Conservation (phyloP, 129 eudicot species). For the Flaveria ramosissima region DNA sequence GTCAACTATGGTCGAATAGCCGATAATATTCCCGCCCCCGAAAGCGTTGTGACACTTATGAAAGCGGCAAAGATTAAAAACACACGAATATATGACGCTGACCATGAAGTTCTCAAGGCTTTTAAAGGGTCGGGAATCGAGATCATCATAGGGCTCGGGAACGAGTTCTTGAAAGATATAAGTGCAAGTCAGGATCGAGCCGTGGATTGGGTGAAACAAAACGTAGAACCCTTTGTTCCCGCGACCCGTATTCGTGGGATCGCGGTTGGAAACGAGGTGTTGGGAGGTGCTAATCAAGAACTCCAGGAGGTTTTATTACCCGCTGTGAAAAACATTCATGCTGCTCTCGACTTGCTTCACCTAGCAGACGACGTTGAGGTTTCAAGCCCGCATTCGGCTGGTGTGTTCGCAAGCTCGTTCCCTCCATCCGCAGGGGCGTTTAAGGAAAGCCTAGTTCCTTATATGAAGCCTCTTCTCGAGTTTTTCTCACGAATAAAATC, state of each 20-base stretch:
- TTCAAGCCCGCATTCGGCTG: conserved; percentile 93
- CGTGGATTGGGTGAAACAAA: conserved; percentile 71
- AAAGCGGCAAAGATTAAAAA: conserved; percentile 75
- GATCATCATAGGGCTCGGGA: conserved; percentile 1
- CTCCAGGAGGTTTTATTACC: conserved; percentile 71
- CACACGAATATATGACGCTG: conserved; percentile 75
- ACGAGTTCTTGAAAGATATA: conserved; percentile 44
- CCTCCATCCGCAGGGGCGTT: conserved; percentile 94
- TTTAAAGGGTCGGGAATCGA: conserved; percentile 14
- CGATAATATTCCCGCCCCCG: conserved; percentile 88
- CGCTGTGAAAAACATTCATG: conserved; percentile 62
- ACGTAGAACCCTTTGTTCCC: conserved; percentile 74
- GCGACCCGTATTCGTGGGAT: conserved; percentile 68
- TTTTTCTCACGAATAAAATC: conserved; percentile 61
- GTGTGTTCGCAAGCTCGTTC: conserved; percentile 63
- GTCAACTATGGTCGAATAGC: conserved; percentile 90
- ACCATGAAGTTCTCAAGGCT: conserved; percentile 53
- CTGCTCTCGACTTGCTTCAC: conserved; percentile 60
- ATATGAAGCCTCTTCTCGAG: conserved; percentile 72
- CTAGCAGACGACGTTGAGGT: conserved; percentile 55
- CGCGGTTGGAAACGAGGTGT: conserved; percentile 85
- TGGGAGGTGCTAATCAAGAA: conserved; percentile 53
- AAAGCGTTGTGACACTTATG: conserved; percentile 74
- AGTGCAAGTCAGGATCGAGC: conserved; percentile 61
- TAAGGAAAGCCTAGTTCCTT: conserved; percentile 63